phyloP scores from a whole-genome alignment of 225 moss, liverwort and hornwort species.

The Ulota crispa region DNA sequence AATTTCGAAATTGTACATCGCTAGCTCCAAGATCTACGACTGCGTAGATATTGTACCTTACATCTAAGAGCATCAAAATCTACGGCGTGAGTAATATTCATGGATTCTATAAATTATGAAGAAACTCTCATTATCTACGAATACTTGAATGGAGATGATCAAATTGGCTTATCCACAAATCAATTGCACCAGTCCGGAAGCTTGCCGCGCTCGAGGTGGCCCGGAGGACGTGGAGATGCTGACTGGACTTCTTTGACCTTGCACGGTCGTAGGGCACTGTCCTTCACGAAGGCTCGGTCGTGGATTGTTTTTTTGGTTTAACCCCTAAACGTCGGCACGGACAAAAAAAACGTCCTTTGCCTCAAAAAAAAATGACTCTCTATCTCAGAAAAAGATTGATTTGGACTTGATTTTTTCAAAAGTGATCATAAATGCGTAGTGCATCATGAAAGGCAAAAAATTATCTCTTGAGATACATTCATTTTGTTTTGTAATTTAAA shows the following conservation, averaged over 20 bases:
- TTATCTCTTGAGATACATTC: too few relatives aligned
- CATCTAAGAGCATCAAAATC: not conserved
- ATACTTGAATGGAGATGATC: not conserved
- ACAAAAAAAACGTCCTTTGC: too few relatives aligned
- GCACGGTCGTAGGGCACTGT: not conserved
- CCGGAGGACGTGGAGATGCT: slow-evolving; percentile 15
- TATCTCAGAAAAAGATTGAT: too few relatives aligned
- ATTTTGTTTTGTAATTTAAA: too few relatives aligned
- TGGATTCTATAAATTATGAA: rapidly evolving
- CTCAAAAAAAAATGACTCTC: too few relatives aligned
- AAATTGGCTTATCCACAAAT: slow-evolving; percentile 26
- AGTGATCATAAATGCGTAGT: too few relatives aligned
- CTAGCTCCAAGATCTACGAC: rapidly evolving
- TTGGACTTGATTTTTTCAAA: too few relatives aligned
- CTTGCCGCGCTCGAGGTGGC: not conserved
- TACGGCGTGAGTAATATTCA: rapidly evolving
- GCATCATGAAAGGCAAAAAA: too few relatives aligned
- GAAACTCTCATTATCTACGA: not conserved
- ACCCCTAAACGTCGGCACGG: too few relatives aligned
- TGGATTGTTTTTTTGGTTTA: not conserved
- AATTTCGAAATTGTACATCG: not conserved
- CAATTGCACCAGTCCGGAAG: not conserved
- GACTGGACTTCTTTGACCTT: slow-evolving; percentile 2
- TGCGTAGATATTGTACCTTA: rapidly evolving
- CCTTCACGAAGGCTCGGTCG: not conserved